Evolutionary conservation across 2,329 filamentous ascomycete genomes (phyloP), one percentile per base, ranked within the genome.

Genomic region (Scopulariopsis brevicaulis): DNA sequence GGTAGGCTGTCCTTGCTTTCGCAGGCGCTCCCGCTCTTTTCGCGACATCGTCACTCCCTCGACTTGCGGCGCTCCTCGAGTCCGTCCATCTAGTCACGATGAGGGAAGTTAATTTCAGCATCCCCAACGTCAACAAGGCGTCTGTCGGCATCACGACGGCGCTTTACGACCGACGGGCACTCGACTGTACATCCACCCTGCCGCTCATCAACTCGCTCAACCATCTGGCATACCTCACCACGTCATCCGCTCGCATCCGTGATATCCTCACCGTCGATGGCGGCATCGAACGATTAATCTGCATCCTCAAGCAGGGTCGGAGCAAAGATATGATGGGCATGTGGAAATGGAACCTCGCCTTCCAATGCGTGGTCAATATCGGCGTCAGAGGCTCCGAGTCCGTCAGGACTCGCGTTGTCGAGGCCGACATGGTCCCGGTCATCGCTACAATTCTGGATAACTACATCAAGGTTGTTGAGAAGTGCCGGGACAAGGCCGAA

Each of bases 301-400:
- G 91, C 81, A 96, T 99, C 68, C 83, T 99, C 71, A 99, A 99
- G 74, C 90, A 96, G 73, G 94, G 94, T 62, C 83, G 94, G 69
- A 96, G 90, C 75, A 95, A 92, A 73, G 93, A 99, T 71, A 87
- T 96, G 85, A 96, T 97, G 93, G 93, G 96, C 71, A 96, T 96
- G 89, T 99, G 94, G 94, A 97, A 97, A 74, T 99, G 94, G 94
- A 99, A 96, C 69, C 81, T 99, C 62, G 94, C 94, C 57, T 99
- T 99, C 72, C 94, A 97, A 73, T 99, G 94, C 71, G 92, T 97
- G 63, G 94, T 99, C 70, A 99, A 99, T 72, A 97, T 99, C 68
- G 94, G 94, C 59, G 93, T 99, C 60, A 84, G 94, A 64, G 94
- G 94, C 60, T 96, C 94, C 14, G 94, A 99, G 75, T 86, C 84